Conservation (phyloP, 2,329 filamentous ascomycete species). For the Aspergillus puulaauensis region DNA sequence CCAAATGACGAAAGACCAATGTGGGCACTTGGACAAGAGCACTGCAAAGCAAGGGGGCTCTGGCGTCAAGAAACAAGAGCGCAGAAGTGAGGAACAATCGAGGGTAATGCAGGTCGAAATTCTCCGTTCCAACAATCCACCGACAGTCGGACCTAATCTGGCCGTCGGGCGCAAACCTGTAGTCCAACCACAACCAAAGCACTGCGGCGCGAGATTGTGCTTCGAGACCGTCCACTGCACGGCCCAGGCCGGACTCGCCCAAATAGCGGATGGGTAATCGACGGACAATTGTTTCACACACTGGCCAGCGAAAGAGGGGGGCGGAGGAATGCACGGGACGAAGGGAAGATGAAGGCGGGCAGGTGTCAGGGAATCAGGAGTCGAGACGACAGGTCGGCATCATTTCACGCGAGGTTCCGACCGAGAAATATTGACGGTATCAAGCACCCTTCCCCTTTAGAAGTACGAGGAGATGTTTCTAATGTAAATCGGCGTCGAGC, state of each 20-base stretch:
- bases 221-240: conserved; percentile 2
- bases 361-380: conserved; percentile 15
- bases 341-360: neutral
- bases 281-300: conserved; percentile 2
- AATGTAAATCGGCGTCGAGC: neutral
- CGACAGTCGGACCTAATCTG: conserved; percentile 15
- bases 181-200: neutral
- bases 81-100: conserved; percentile 11
- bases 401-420: conserved; percentile 14
- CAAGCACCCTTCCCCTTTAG: neutral
- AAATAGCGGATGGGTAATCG: neutral
- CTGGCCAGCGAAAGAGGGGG: conserved; percentile 6
- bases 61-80: conserved; percentile 3
- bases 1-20: conserved; percentile 9
- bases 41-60: conserved; percentile 16
- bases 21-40: neutral
- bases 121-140: conserved; percentile 20
- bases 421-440: neutral
- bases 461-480: neutral
- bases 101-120: conserved; percentile 15
- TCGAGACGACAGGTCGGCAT: conserved; percentile 19
- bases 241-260: neutral
- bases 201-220: conserved; percentile 5
- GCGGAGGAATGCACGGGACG: conserved; percentile 3
- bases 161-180: conserved; percentile 22